Percentiles rank a stretch among this genome's conserved stretches.
Conservation (phyloP, 2,329 filamentous ascomycete genomes). For the Aureobasidium sp. region DNA sequence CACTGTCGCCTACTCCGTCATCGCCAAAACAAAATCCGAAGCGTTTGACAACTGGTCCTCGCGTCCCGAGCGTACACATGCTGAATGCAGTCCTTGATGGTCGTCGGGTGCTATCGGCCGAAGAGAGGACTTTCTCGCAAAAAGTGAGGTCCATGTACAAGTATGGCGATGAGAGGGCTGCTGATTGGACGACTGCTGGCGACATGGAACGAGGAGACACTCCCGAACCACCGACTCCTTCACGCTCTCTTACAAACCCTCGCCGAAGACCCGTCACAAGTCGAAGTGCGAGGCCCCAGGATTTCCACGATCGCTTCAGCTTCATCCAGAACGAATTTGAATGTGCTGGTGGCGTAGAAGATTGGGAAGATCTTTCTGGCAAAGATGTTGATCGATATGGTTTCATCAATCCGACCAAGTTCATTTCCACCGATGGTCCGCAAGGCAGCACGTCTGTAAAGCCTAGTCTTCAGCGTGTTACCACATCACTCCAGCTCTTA, state of each 20-base stretch:
- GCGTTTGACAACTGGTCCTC: slow-evolving; percentile 25
- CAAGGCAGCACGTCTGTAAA: slow-evolving; percentile 30
- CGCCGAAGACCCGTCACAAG: slow-evolving; percentile 7
- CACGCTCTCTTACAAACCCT: slow-evolving; percentile 13
- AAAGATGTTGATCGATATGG: slow-evolving; percentile 59
- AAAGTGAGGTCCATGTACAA: slow-evolving; percentile 60
- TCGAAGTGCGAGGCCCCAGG: slow-evolving; percentile 4
- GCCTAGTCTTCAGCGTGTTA: slow-evolving; percentile 49
- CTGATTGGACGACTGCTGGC: slow-evolving; percentile 32
- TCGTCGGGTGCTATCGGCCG: slow-evolving; percentile 51
- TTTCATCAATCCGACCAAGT: slow-evolving; percentile 48
- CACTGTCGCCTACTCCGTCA: not conserved
- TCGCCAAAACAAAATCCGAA: slow-evolving; percentile 7
- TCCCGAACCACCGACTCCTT: slow-evolving; percentile 10
- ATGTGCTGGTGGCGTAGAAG: slow-evolving; percentile 56
- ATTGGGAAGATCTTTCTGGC: slow-evolving; percentile 55
- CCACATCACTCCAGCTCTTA: slow-evolving; percentile 51
- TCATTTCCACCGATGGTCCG: slow-evolving; percentile 26
- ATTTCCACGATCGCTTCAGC: slow-evolving; percentile 21
- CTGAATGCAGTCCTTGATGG: slow-evolving; percentile 29
- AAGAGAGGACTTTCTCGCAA: slow-evolving; percentile 57
- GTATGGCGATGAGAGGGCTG: slow-evolving; percentile 51
- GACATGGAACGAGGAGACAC: slow-evolving; percentile 13
- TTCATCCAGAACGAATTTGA: slow-evolving; percentile 48
- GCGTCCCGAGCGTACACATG: slow-evolving; percentile 32